These are phyloP conservation scores for Agrocybe praecox DNA, from an alignment of 768 basidiomycete genomes.

Conservation along the genomic window DNA sequence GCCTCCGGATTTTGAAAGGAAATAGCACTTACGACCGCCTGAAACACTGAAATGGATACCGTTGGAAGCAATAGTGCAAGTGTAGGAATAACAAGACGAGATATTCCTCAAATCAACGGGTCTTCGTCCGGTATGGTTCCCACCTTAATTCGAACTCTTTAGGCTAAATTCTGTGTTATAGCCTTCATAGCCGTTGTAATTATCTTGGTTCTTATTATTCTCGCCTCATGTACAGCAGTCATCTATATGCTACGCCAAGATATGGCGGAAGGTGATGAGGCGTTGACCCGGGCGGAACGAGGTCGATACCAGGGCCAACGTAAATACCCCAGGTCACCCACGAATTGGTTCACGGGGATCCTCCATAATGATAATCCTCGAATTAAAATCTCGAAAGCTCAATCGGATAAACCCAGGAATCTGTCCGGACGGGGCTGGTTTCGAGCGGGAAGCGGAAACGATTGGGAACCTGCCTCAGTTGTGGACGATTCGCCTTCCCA, in stretches of 20 bases:
- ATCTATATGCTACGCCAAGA: slow-evolving; percentile 58
- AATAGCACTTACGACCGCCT: neutral
- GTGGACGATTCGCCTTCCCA: slow-evolving; percentile 11
- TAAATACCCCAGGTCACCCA: slow-evolving; percentile 4
- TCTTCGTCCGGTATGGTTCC: slow-evolving; percentile 47
- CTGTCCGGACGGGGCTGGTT: slow-evolving; percentile 48
- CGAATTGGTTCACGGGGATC: slow-evolving; percentile 16
- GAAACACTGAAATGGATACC: neutral
- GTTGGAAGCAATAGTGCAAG: neutral
- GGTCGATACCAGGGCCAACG: slow-evolving; percentile 15
- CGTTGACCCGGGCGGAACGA: slow-evolving; percentile 28
- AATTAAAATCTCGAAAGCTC: slow-evolving; percentile 3
- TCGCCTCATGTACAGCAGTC: slow-evolving; percentile 53
- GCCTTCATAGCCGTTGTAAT: slow-evolving; percentile 69
- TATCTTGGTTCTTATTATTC: slow-evolving; percentile 52
- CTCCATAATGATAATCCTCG: slow-evolving; percentile 5
- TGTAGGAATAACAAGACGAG: slow-evolving; percentile 25
- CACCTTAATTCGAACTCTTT: neutral
- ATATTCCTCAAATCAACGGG: slow-evolving; percentile 50
- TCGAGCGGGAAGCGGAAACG: slow-evolving; percentile 48
- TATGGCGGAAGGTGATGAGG: slow-evolving; percentile 40
- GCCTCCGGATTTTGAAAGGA: neutral
- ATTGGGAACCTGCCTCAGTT: slow-evolving; percentile 41
- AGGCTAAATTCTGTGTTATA: slow-evolving; percentile 16
- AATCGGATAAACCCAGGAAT: slow-evolving; percentile 10